These are phyloP conservation scores for Trichomonas vaginalis DNA, from an alignment of 208 protist genomes.

Conservation along the genomic window DNA sequence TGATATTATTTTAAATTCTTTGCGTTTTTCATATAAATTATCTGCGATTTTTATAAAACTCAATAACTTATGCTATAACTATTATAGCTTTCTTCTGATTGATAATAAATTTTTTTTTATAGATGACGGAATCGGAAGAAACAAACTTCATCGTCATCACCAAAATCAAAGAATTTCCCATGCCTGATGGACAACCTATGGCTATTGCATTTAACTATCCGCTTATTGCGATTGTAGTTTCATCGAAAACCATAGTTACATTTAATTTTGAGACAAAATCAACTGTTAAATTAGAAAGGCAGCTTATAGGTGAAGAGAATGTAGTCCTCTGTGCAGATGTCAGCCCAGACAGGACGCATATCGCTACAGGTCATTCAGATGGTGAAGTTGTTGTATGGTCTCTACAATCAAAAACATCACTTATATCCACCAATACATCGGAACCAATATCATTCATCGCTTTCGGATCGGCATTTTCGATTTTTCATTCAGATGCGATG, in stretches of 20 bases:
- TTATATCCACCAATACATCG: neutral
- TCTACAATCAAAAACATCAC: neutral
- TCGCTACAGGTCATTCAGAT: neutral
- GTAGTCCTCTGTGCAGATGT: neutral
- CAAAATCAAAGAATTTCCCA: neutral
- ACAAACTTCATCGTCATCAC: neutral
- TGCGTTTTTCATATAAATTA: neutral
- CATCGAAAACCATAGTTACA: neutral
- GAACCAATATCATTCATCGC: neutral
- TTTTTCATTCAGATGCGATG: neutral
- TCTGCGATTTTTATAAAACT: neutral
- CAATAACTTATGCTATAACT: neutral
- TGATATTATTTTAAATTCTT: too few species aligned
- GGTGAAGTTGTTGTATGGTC: slow-evolving; percentile 3
- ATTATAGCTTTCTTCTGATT: neutral
- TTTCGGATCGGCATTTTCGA: neutral
- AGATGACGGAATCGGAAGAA: neutral
- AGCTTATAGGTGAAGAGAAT: neutral
- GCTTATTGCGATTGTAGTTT: neutral
- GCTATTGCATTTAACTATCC: neutral
- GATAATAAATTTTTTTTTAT: neutral
- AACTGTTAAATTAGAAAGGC: neutral
- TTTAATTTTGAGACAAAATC: neutral
- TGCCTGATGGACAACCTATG: neutral
- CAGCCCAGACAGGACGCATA: neutral